phyloP scores from a whole-genome alignment of 192 early-diverging fungal genomes.

The Oehlia diaphana region DNA sequence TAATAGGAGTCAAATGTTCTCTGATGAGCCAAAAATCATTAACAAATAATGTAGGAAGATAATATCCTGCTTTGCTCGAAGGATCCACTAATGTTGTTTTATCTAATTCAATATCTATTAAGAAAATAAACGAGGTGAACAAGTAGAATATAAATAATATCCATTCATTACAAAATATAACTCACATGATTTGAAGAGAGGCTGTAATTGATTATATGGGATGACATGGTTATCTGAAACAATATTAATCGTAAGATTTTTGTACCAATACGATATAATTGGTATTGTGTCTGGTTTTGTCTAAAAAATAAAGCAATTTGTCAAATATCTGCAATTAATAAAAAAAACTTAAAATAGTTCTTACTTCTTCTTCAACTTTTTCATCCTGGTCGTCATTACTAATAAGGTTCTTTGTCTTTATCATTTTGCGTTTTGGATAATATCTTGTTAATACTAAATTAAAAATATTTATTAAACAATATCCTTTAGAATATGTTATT shows the following conservation, averaged over 20 bases:
- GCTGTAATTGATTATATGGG: constrained; percentile 46
- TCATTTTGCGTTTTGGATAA: constrained; percentile 42
- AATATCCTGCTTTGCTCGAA: constrained; percentile 48
- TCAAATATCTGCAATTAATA: not conserved
- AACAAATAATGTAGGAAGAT: constrained; percentile 66
- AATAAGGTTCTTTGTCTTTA: constrained; percentile 59
- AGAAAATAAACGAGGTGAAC: not conserved
- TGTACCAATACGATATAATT: constrained; percentile 75
- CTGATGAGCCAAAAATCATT: constrained; percentile 85
- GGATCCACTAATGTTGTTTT: constrained; percentile 33
- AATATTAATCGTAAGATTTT: constrained; percentile 70
- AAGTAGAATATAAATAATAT: not conserved
- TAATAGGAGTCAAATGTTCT: constrained; percentile 68
- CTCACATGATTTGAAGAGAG: constrained; percentile 56
- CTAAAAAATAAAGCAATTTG: not conserved
- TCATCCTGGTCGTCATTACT: constrained; percentile 36
- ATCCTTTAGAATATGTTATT: not conserved
- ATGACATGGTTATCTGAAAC: constrained; percentile 52
- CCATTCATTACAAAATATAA: constrained; percentile 1
- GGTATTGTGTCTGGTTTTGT: not conserved
- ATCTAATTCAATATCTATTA: constrained; percentile 46
- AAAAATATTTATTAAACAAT: constrained; percentile 4
- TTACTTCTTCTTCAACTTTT: constrained; percentile 16
- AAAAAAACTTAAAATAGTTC: not conserved
- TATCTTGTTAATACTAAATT: constrained; percentile 47